Conservation (phyloP, 2,329 filamentous ascomycete genomes). For the Paecilomyces niveus region DNA sequence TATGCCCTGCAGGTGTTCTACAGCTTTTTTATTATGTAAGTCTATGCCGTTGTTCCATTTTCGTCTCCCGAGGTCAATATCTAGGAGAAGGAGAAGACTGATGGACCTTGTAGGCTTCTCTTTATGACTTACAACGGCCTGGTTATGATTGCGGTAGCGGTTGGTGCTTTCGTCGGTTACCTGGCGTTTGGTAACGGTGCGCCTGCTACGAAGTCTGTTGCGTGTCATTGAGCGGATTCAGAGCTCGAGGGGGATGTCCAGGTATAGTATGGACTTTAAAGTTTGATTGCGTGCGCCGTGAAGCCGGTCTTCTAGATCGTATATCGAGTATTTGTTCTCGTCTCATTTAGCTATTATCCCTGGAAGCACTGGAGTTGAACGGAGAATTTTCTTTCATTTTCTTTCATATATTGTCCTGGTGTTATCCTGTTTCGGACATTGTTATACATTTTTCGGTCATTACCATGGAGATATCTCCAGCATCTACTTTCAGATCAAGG, state of each 20-base stretch:
- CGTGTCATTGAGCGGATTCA: constrained; percentile 65
- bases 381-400: background rate
- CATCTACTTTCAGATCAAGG: constrained; percentile 22
- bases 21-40: constrained; percentile 98
- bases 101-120: constrained; percentile 60
- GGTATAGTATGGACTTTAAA: background rate
- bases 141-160: constrained; percentile 86
- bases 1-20: constrained; percentile 97
- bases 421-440: background rate
- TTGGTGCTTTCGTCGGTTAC: constrained; percentile 86
- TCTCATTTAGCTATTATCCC: background rate
- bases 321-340: background rate
- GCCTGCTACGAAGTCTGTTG: constrained; percentile 72
- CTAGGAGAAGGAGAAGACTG: background rate
- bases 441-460: background rate
- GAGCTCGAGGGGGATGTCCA: background rate
- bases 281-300: background rate
- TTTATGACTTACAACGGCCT: constrained; percentile 99
- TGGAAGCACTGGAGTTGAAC: background rate
- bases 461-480: background rate
- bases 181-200: constrained; percentile 67
- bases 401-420: background rate
- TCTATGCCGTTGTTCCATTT: constrained; percentile 17
- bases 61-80: background rate
- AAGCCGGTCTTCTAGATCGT: background rate